Base-by-base conservation (phyloP, 495 filamentous ascomycete genomes). In the Patellaria atrata region DNA sequence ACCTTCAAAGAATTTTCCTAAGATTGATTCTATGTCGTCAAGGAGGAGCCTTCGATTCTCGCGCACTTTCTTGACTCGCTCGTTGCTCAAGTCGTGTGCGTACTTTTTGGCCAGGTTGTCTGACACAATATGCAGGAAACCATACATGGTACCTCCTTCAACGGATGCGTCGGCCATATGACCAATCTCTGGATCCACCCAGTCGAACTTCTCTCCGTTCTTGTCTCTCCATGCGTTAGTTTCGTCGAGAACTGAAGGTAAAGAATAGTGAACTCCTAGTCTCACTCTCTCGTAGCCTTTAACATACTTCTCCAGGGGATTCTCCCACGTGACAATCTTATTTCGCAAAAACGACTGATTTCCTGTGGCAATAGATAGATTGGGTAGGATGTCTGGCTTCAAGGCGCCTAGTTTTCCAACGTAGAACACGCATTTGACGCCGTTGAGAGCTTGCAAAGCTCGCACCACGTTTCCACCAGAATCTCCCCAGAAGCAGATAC, bases 101-200 rank as follows among this genome's bases (percentile, higher is more conserved):
- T 47, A 47, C 34, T 43, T 43, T 30, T 27, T 15, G 3, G 32
- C 39, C 12, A 44, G 16, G 14, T 47, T 47, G 21, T 47, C 44
- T 16, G 34, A 33, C 19, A 44, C 30, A 12, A 39, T 44, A 15
- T 47, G 44, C 4, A 47, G 27, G 19, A 38, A 47, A 12, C 40
- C 40, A 24, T 19, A 39, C 1, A 25, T 12, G 1, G 28, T 39
- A 12, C 40, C 22, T 13, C 40, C 39, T 15, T 35, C 33, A 19
- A 37, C 20, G 20, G 39, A 43, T 14, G 43, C 43, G 17, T 43
- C 30, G 17, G 43, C 43, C 43, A 46, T 46, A 7, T 36, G 33
- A 12, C 43, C 38, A 16, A 46, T 38, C 26, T 46, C 40, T 14
- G 28, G 40, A 22, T 46, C 43, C 7, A 45, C 42, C 12, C 36